Evolutionary conservation across 2,329 filamentous ascomycete genomes (phyloP).

Genomic region (Niveomyces coronatus): DNA sequence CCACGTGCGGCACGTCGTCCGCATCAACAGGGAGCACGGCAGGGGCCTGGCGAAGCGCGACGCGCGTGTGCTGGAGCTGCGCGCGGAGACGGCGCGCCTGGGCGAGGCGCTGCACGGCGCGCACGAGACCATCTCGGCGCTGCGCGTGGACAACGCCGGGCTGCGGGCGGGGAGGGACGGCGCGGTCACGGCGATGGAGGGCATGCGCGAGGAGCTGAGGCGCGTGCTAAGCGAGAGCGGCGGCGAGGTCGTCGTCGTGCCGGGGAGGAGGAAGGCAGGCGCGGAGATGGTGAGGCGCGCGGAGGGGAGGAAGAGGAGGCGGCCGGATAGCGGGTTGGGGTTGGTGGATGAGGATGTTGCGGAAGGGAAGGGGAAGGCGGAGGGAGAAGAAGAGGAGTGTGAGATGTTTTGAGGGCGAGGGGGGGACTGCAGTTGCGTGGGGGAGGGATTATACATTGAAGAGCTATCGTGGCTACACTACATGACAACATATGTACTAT

Average conservation of each 20-base stretch:
- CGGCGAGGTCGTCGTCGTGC: conserved; percentile 4
- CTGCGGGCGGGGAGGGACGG: conserved; percentile 28
- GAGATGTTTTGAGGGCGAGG: conserved; percentile 9
- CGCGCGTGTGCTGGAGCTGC: conserved; percentile 37
- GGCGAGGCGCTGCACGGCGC: conserved; percentile 35
- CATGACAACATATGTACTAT: too few relatives aligned
- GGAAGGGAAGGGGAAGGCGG: too few relatives aligned
- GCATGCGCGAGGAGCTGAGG: conserved; percentile 42
- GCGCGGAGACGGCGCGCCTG: conserved; percentile 37
- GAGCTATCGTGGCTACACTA: too few relatives aligned
- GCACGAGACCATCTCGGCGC: conserved; percentile 32
- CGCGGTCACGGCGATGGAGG: conserved; percentile 35
- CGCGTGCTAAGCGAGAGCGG: too few relatives aligned
- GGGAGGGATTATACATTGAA: too few relatives aligned
- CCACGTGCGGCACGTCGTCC: conserved; percentile 21
- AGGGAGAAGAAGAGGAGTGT: too few relatives aligned
- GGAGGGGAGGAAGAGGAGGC: conserved; percentile 29
- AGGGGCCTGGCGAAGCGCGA: conserved; percentile 40
- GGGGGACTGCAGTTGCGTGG: too few relatives aligned
- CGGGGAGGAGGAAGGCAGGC: conserved; percentile 14
- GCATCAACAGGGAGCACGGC: conserved; percentile 32
- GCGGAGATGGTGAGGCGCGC: conserved; percentile 20
- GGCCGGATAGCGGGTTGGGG: conserved; percentile 45
- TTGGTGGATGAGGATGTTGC: conserved; percentile 45
- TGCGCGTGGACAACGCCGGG: conserved; percentile 36